Evolutionary conservation across 352 stramenopile species (phyloP).

Genomic region (Phytopythium montanum): DNA sequence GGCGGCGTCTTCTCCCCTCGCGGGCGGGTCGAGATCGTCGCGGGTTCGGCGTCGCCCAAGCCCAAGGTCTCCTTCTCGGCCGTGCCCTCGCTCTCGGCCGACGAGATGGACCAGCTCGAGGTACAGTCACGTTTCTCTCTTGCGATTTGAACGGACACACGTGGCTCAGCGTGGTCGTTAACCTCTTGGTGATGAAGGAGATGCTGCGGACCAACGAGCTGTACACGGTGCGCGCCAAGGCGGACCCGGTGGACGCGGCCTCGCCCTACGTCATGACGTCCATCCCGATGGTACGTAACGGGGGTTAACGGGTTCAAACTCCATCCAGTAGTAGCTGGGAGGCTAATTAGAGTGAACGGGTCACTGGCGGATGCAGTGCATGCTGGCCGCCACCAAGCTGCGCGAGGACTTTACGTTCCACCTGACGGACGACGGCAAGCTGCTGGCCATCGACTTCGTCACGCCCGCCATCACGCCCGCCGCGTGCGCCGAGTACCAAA

Average conservation of each 20-base stretch:
- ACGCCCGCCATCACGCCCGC: constrained; percentile 44
- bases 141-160: too few species aligned
- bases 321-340: background rate
- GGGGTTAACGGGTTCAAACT: too few species aligned
- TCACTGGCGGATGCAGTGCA: constrained; percentile 40
- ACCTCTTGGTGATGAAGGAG: constrained; percentile 1
- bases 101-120: constrained; percentile 47
- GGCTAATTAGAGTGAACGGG: too few species aligned
- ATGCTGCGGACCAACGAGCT: constrained; percentile 44
- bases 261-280: constrained; percentile 73
- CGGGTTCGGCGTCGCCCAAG: constrained; percentile 44
- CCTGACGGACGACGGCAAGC: constrained; percentile 66
- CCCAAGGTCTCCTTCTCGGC: constrained; percentile 57
- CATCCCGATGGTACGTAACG: constrained; percentile 60
- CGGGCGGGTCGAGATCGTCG: constrained; percentile 60
- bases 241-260: constrained; percentile 46
- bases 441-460: constrained; percentile 81
- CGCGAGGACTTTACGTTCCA: constrained; percentile 84
- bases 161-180: too few species aligned
- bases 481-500: constrained; percentile 47
- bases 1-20: constrained; percentile 35
- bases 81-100: constrained; percentile 35
- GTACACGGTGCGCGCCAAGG: constrained; percentile 70
- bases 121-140: background rate
- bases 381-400: constrained; percentile 65